These are phyloP conservation scores for Zasmidium angulare DNA, from an alignment of 2,329 filamentous ascomycete genomes.

Conservation along the genomic window DNA sequence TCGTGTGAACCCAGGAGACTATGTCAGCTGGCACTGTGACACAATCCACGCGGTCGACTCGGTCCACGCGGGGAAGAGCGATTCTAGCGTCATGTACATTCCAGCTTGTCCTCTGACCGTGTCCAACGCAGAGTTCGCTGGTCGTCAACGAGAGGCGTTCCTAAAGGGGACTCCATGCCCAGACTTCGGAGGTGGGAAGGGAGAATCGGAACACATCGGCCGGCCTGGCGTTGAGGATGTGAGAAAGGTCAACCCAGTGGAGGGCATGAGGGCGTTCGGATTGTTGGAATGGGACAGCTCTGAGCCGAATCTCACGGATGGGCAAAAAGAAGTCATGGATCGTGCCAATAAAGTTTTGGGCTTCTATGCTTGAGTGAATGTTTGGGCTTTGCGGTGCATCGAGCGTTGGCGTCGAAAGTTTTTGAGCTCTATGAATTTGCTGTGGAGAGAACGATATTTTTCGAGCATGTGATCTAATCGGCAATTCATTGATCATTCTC, in stretches of 20 bases:
- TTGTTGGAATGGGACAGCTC: conserved; percentile 52
- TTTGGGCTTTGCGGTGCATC: not conserved
- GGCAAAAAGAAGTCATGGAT: conserved; percentile 53
- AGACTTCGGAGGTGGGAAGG: conserved; percentile 59
- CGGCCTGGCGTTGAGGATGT: conserved; percentile 42
- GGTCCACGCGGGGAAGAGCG: conserved; percentile 66
- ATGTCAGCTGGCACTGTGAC: conserved; percentile 73
- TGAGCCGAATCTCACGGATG: conserved; percentile 47
- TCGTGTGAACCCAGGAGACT: conserved; percentile 68
- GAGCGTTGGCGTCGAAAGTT: not conserved
- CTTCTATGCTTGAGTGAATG: conserved; percentile 38
- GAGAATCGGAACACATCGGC: conserved; percentile 56
- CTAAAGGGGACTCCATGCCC: conserved; percentile 54
- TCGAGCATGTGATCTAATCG: not conserved
- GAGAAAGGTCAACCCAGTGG: conserved; percentile 36
- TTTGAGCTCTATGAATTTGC: not conserved
- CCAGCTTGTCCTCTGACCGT: conserved; percentile 80
- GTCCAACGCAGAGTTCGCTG: conserved; percentile 69
- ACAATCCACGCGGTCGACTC: conserved; percentile 81
- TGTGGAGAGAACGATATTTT: not conserved
- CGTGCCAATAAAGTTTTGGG: conserved; percentile 56
- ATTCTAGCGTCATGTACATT: conserved; percentile 87
- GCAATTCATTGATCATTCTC: not conserved
- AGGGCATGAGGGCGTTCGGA: conserved; percentile 58
- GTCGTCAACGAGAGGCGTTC: conserved; percentile 70